Base-by-base conservation (phyloP, 169 alveolate genomes). In the Eimeria necatrix region DNA sequence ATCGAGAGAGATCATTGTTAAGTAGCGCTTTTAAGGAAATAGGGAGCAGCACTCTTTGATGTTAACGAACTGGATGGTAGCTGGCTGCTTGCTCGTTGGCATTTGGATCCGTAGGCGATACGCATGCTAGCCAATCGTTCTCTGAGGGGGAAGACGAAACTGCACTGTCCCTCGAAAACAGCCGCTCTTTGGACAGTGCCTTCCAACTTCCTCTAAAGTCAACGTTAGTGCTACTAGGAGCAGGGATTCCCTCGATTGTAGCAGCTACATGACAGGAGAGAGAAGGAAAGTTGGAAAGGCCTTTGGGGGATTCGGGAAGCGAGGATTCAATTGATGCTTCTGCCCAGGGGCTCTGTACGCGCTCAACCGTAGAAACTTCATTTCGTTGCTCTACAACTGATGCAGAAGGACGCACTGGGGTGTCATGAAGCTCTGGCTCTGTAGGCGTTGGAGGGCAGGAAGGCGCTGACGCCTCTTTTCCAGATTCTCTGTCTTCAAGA, bases 201-300 rank as follows among this genome's bases (percentile, higher is more conserved):
- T 26, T 32, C 76, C 92, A 60, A 24, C 90, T 14, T 60, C 81
- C 92, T 7, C 80, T 18, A 78, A 4, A 8, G 16, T 41, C 76
- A 12, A 85, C 4, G 49, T 41, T 41, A 14, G 68, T 6, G n/a
- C 78, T 70, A 8, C 52, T 32, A 8, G 80, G 92, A 18, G 92
- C 68, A 7, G 56, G 81, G 41, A 60, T 41, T 14, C 81, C 92
- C 22, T 85, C 92, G 1, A 60, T 22, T 3, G 92, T 60, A n/a
- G 92, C 92, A 26, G 92, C 92, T 49, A 85, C 92, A 0, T 76
- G 92, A 12, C 92, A 85, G 80, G 81, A 56, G 24, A 85, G 80
- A 5, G 92, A 85, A 18, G 92, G 92, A n/a, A 59, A 85, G 73
- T 85, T 85, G 0, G 92, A 85, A 70, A 85, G 61, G 4, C 14